Percentiles rank a stretch among this genome's conserved stretches.
These are phyloP conservation scores for Margaritispora aquatica DNA, from an alignment of 495 filamentous ascomycete genomes.

Conservation along the genomic window DNA sequence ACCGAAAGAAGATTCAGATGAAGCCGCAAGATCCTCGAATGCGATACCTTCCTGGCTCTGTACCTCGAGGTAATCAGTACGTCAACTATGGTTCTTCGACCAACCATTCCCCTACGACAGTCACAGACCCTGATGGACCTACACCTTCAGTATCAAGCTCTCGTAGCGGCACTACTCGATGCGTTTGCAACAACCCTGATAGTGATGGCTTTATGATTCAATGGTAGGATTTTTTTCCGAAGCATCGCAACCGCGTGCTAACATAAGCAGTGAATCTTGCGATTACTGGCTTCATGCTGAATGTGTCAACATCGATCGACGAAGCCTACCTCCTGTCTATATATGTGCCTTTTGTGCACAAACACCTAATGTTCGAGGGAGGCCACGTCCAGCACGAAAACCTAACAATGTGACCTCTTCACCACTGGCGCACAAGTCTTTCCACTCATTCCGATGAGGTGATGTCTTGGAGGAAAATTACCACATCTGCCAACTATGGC, in stretches of 20 bases:
- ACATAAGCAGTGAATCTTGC: slow-evolving; percentile 65
- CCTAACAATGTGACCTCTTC: slow-evolving; percentile 35
- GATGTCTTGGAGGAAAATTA: background rate
- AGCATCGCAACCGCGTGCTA: background rate
- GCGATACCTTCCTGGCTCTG: slow-evolving; percentile 6
- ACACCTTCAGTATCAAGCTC: slow-evolving; percentile 56
- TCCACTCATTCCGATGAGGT: slow-evolving; percentile 44
- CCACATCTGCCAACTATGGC: background rate
- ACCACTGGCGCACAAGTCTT: slow-evolving; percentile 64
- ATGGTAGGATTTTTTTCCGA: slow-evolving; percentile 49
- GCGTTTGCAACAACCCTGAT: slow-evolving; percentile 62
- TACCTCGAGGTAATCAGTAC: slow-evolving; percentile 13
- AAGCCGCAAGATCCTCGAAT: slow-evolving; percentile 12
- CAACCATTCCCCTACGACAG: slow-evolving; percentile 55
- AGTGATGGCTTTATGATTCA: slow-evolving; percentile 75
- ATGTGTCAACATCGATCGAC: slow-evolving; percentile 66
- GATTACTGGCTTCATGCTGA: slow-evolving; percentile 77
- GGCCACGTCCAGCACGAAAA: slow-evolving; percentile 51
- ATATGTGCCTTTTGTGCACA: slow-evolving; percentile 76
- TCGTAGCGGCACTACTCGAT: slow-evolving; percentile 56
- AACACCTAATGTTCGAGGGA: slow-evolving; percentile 60
- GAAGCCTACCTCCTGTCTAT: slow-evolving; percentile 64
- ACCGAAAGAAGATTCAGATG: slow-evolving; percentile 42
- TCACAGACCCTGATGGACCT: slow-evolving; percentile 58
- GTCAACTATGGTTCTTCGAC: slow-evolving; percentile 19